These are phyloP conservation scores for Solanum gandarillasii DNA, from an alignment of 257 asterid genomes.

Conservation along the genomic window DNA sequence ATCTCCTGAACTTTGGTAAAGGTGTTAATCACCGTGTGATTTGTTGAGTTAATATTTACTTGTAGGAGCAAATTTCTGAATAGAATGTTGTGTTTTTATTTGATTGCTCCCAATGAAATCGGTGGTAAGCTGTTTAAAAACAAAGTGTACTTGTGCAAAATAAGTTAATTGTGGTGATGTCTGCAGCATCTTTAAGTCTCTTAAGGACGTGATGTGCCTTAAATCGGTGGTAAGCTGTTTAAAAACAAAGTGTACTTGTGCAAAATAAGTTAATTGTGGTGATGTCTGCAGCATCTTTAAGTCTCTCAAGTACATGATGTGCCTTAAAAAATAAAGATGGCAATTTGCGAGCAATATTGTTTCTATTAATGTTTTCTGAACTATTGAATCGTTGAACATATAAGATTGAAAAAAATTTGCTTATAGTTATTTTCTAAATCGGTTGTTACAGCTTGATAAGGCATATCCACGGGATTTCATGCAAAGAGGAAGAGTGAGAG, in stretches of 20 bases:
- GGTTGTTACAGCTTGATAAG: slow-evolving; percentile 51
- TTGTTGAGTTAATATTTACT: background rate
- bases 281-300: background rate
- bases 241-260: background rate
- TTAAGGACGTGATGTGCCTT: background rate
- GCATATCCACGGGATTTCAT: slow-evolving; percentile 96
- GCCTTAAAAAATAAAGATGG: background rate
- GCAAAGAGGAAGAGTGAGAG: slow-evolving; percentile 96
- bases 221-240: background rate
- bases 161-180: background rate
- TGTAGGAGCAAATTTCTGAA: background rate
- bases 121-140: background rate
- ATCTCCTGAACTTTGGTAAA: background rate
- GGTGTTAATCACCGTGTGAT: background rate
- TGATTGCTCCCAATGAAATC: background rate
- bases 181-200: background rate
- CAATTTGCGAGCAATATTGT: background rate
- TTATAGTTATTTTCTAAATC: background rate
- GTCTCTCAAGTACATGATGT: background rate
- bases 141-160: background rate
- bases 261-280: background rate
- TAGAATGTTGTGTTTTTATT: background rate
- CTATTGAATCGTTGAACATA: background rate
- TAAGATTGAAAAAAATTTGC: background rate
- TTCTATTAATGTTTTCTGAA: background rate